Percentiles rank a stretch among this genome's conserved stretches.
Evolutionary conservation across 1,139 yeast genomes (phyloP).

Genomic region (Yarrowia galli): DNA sequence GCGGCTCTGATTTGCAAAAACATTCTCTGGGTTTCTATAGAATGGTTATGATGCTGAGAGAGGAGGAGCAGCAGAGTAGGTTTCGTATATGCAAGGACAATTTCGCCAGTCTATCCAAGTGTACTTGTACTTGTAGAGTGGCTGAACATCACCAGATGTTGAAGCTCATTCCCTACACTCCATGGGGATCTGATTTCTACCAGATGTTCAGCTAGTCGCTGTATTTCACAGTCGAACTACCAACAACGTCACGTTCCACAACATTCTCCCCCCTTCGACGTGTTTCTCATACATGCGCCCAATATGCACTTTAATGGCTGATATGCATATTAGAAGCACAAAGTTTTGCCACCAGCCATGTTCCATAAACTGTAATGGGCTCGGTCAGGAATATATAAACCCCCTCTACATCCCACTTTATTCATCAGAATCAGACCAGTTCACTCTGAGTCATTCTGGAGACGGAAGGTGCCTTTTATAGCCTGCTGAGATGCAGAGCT

Average conservation of each 20-base stretch:
- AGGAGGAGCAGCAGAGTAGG: too few species aligned
- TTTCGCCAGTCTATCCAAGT: too few species aligned
- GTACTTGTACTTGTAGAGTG: too few species aligned
- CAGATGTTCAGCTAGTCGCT: too few species aligned
- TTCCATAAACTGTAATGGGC: background rate
- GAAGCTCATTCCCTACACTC: too few species aligned
- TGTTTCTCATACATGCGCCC: background rate
- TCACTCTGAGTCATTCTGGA: conserved; percentile 12
- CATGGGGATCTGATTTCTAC: too few species aligned
- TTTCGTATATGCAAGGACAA: too few species aligned
- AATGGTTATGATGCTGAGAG: too few species aligned
- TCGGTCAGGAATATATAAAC: conserved; percentile 1
- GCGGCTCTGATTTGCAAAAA: too few species aligned
- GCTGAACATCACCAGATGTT: too few species aligned
- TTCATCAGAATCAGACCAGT: conserved; percentile 16
- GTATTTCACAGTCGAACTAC: too few species aligned
- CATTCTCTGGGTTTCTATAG: too few species aligned
- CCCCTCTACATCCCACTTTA: conserved; percentile 1
- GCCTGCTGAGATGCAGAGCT: conserved; percentile 21
- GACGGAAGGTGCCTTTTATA: conserved; percentile 21
- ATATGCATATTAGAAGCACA: background rate
- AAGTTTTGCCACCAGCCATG: conserved; percentile 20
- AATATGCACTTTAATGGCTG: conserved; percentile 1
- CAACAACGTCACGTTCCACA: background rate
- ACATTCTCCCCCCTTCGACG: background rate